A percentile compares a stretch with the other conserved stretches of the same genome.
These are phyloP conservation scores for Fusarium ramigenum DNA, from an alignment of 2,329 filamentous ascomycete species.

Conservation along the genomic window DNA sequence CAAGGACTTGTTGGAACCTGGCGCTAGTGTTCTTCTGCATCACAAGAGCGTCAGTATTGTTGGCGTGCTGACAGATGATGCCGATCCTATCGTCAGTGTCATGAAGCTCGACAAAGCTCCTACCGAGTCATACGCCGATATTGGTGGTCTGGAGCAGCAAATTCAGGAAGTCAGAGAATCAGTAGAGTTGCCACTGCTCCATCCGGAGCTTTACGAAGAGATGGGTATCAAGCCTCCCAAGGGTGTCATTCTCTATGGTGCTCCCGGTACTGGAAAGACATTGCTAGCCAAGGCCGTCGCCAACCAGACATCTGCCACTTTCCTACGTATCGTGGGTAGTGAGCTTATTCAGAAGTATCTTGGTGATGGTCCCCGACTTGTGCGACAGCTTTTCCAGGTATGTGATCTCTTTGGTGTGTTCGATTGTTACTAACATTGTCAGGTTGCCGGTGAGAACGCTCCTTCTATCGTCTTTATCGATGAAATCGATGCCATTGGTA, in stretches of 20 bases:
- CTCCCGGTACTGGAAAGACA: conserved; percentile 96
- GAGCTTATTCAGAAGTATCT: conserved; percentile 99
- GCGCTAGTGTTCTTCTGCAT: conserved; percentile 92
- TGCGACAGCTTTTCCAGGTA: conserved; percentile 93
- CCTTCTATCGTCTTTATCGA: conserved; percentile 99
- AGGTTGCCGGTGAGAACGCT: conserved; percentile 93
- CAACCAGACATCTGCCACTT: conserved; percentile 98
- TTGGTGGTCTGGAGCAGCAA: conserved; percentile 92
- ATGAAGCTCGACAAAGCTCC: conserved; percentile 99
- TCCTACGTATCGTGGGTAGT: conserved; percentile 95
- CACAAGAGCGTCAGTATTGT: conserved; percentile 99
- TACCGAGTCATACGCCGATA: conserved; percentile 97
- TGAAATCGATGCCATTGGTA: conserved; percentile 98
- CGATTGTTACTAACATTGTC: conserved; percentile 32
- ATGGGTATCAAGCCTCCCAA: conserved; percentile 99
- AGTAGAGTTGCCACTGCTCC: conserved; percentile 91
- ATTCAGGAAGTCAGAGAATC: conserved; percentile 99
- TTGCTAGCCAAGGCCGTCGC: conserved; percentile 95
- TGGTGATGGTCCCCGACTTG: conserved; percentile 92
- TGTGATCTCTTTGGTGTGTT: conserved; percentile 17
- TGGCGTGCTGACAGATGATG: conserved; percentile 94
- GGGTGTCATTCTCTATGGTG: conserved; percentile 98
- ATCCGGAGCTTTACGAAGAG: conserved; percentile 98
- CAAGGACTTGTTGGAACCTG: conserved; percentile 96
- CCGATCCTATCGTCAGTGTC: conserved; percentile 93